Evolutionary conservation across 495 filamentous ascomycete species (phyloP), one percentile per base, ranked within the genome.

Genomic region (Paragyromitra xinjiangensis): DNA sequence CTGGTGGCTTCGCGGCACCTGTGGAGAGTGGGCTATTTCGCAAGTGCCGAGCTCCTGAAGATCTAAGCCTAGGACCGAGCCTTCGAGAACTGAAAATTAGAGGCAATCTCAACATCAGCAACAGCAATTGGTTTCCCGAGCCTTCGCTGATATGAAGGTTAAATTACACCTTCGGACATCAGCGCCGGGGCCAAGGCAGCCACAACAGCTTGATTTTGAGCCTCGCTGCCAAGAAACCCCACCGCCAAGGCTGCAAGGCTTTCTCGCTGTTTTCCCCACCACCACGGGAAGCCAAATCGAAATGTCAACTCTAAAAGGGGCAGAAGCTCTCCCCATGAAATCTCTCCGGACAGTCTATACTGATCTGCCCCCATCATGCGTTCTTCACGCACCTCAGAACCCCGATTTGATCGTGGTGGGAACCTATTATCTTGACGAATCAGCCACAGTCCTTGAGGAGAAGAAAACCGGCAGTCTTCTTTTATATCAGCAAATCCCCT

Each of bases 321-420:
- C 26, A 2, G 58, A 71, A 44, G n/a, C n/a, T 12, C 29, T 45
- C 26, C 55, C 58, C 12, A 22, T 45, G 48, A 42, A 59, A 39
- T 74, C 69, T 50, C 42, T 64, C 12, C 53, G 11, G 29, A 81
- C 78, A n/a, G 44, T 55, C 53, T 70, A 67, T 50, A 63, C 77
- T 16, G 85, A 89, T 66, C 84, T 87, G 37, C 94, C 93, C 11
- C 94, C 94, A 1, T 93, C 93, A 82, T 97, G 94, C 82, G 85
- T 97, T 14, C 91, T 94, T 75, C 95, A 97, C 82, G 92, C 89
- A 67, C 92, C 91, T 0, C 81, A 83, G 5, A 79, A 89, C 48
- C 88, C 89, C 6, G 85, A 91, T 8, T 89, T 90, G 78, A 90
- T 97, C 78, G 83, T 97, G 1, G 87, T 97, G 50, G 95, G 95